Evolutionary conservation across 228 moss, liverwort and hornwort species (phyloP), one percentile per base, ranked within the genome.

Genomic region (Sphagnum fallax): DNA sequence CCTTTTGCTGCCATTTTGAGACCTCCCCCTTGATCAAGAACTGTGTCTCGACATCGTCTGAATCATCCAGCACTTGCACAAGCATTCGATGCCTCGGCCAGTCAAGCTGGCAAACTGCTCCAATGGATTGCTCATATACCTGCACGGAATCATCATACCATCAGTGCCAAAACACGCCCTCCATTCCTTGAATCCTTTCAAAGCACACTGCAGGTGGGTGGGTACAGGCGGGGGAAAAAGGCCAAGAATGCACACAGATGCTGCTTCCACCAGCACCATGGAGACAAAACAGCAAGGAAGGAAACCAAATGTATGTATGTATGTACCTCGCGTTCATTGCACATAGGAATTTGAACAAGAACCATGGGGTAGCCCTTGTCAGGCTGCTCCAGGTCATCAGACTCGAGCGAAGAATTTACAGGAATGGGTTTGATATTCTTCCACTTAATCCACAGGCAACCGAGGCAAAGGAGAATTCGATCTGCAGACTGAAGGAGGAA

Each of bases 111-210:
- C 96, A 97, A 55, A 97, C 91, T 47, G 96, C 96, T 53, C 91
- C 89, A 50, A 97, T 91, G 48, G 96, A 97, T 81, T 97, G 96
- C 79, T 97, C 93, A 69, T 91, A 97, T 10, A 97, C 96, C 96
- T 97, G 75, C 77, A 73, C 8, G 51, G 32, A 32, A 32, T 32
- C 32, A 32, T 32, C 32, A 32, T 32, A 32, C 32, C 32, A 32
- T 32, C 32, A 32, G 2, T 32, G 32, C 2, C 32, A 32, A 32
- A 2, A 32, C 32, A 32, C 32, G 2, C 32, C 32, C 32, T 32
- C 32, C 32, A 32, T 32, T 32, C 32, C 32, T 32, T 2, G 32
- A 32, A 32, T 32, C 32, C 32, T 32, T 32, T 32, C 32, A 32
- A 32, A 32, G 32, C 32, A 32, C 32, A 32, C 32, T 32, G 32